These are phyloP conservation scores for Musa itinerans DNA, from an alignment of 176 grass and related monocot genomes.

Conservation along the genomic window DNA sequence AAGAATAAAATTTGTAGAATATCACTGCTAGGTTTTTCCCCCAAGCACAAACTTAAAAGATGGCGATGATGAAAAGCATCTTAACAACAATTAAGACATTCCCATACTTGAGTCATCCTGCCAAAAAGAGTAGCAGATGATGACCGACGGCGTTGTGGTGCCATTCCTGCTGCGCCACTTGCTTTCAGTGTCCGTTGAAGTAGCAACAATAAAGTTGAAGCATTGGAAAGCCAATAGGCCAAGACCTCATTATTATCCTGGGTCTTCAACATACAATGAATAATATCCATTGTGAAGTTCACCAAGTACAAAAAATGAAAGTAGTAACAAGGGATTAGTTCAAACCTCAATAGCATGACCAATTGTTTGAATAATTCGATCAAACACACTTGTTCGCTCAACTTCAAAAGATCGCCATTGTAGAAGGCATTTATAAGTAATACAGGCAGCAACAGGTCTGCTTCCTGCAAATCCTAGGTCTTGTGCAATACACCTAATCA, in stretches of 20 bases:
- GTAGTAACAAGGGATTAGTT: slow-evolving; percentile 19
- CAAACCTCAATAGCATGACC: slow-evolving; percentile 97
- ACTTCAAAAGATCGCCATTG: slow-evolving; percentile 99
- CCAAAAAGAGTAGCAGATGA: slow-evolving; percentile 83
- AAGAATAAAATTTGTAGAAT: not conserved
- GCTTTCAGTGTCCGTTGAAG: slow-evolving; percentile 79
- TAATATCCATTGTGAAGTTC: slow-evolving; percentile 2
- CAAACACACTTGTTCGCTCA: slow-evolving; percentile 96
- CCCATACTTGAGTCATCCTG: slow-evolving; percentile 90
- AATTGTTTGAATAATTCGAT: slow-evolving; percentile 99
- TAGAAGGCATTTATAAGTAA: slow-evolving; percentile 99
- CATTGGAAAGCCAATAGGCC: slow-evolving; percentile 90
- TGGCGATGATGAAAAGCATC: not conserved
- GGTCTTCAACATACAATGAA: slow-evolving; percentile 55
- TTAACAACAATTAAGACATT: not conserved
- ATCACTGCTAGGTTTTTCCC: not conserved
- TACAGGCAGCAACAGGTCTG: slow-evolving; percentile 78
- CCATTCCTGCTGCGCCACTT: slow-evolving; percentile 55
- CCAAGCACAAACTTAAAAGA: not conserved
- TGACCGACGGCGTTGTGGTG: slow-evolving; percentile 60
- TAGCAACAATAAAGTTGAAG: slow-evolving; percentile 73
- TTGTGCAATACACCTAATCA: slow-evolving; percentile 92
- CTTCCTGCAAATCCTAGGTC: slow-evolving; percentile 82
- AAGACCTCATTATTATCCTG: slow-evolving; percentile 67
- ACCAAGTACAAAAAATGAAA: not conserved